phyloP scores from a whole-genome alignment of 805 yeast genomes.

The Nakazawaea wyomingensis region DNA sequence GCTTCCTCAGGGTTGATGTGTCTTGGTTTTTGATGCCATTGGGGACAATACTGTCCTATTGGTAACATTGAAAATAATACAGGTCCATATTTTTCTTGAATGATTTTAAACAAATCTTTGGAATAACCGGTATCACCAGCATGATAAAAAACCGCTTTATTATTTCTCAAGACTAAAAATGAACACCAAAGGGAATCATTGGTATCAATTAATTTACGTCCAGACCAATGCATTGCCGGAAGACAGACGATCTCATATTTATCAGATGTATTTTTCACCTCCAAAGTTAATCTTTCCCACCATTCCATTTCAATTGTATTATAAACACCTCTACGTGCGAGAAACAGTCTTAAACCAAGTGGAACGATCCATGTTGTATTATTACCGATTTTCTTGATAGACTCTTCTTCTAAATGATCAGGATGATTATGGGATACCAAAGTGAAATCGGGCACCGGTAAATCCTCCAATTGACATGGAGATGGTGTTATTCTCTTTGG shows the following conservation, averaged over 20 bases:
- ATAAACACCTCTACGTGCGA: slow-evolving; percentile 54
- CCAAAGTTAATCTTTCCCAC: slow-evolving; percentile 71
- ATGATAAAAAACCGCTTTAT: slow-evolving; percentile 73
- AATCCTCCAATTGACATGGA: slow-evolving; percentile 59
- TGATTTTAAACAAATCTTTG: slow-evolving; percentile 62
- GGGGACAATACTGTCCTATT: slow-evolving; percentile 92
- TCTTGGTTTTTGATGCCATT: slow-evolving; percentile 89
- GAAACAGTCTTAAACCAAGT: slow-evolving; percentile 57
- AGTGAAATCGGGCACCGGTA: slow-evolving; percentile 66
- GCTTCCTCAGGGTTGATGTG: slow-evolving; percentile 84
- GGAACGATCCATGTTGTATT: slow-evolving; percentile 82
- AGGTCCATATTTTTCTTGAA: slow-evolving; percentile 61
- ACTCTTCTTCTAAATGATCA: slow-evolving; percentile 76
- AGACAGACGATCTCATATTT: slow-evolving; percentile 78
- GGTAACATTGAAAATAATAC: slow-evolving; percentile 72
- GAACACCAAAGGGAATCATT: slow-evolving; percentile 89
- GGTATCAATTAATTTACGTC: slow-evolving; percentile 73
- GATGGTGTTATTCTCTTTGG: slow-evolving; percentile 81
- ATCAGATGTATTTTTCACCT: slow-evolving; percentile 28
- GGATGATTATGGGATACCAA: slow-evolving; percentile 94
- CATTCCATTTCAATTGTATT: slow-evolving; percentile 78
- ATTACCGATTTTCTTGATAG: slow-evolving; percentile 54
- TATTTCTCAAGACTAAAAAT: slow-evolving; percentile 61
- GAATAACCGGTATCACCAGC: slow-evolving; percentile 95
- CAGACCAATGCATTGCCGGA: slow-evolving; percentile 98